phyloP scores from a whole-genome alignment of 169 alveolate species.

The Theileria orientalis region DNA sequence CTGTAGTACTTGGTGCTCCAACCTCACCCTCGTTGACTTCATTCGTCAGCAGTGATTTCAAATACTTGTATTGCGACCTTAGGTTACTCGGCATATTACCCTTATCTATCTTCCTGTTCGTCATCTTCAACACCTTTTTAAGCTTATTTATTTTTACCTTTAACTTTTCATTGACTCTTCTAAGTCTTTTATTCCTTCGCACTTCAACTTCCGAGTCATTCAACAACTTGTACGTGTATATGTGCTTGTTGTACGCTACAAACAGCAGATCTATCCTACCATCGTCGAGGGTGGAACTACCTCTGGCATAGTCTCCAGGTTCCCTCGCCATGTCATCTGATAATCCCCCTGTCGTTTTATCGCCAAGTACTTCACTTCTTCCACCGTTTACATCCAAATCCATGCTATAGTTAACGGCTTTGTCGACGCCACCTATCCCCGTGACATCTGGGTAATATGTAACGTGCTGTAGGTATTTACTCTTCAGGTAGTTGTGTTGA shows the following conservation, averaged over 20 bases:
- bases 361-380: conserved; percentile 15
- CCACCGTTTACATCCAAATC: conserved; percentile 36
- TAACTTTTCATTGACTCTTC: conserved; percentile 39
- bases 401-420: conserved; percentile 51
- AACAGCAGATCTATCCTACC: conserved; percentile 26
- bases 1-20: neutral
- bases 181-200: conserved; percentile 43
- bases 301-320: conserved; percentile 5
- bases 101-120: conserved; percentile 11
- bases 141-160: conserved; percentile 45
- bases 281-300: conserved; percentile 6
- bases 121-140: conserved; percentile 34
- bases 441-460: too few relatives aligned
- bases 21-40: conserved; percentile 55
- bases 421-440: conserved; percentile 59
- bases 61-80: neutral
- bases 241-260: conserved; percentile 13
- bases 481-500: conserved; percentile 7
- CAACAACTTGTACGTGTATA: conserved; percentile 21
- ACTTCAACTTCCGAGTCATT: conserved; percentile 34
- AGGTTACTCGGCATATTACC: conserved; percentile 9
- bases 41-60: conserved; percentile 5
- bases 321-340: neutral
- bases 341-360: conserved; percentile 25
- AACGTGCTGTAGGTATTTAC: conserved; percentile 52